Base-by-base conservation (phyloP, 495 filamentous ascomycete species). In the Niebla homalea region DNA sequence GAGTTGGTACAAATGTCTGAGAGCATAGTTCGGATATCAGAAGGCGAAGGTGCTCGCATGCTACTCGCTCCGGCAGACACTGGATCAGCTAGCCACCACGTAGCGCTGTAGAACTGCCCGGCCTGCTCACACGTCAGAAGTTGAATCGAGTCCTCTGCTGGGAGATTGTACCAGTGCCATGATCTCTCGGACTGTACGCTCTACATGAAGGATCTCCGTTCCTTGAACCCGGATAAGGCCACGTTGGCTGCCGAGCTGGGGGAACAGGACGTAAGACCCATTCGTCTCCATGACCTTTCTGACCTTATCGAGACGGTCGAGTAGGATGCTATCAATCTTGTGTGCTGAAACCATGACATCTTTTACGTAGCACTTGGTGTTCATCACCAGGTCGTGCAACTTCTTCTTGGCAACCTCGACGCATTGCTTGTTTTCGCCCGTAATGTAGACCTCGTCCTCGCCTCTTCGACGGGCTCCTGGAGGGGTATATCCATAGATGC, bases 281-380 rank as follows among this genome's bases (percentile, higher is more conserved):
- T 97, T 97, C 46, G 82, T 81, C 62, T 97, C 92, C 73, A 94
- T 94, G 43, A 98, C 94, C 75, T 94, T 95, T 51, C 88, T 83
- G 26, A 96, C 86, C 62, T 97, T 96, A 64, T 97, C 90, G 60
- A 97, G 73, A 12, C 93, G 84, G 48, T 84, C 82, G 16, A 97
- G 81, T 43, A 97, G 61, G 52, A 98, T 88, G 62, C 84, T 89
- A 64, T 98, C 92, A 44, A 96, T 84, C 67, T 98, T 98, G 61
- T 83, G 79, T 15, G 84, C 72, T 12, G 88, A 83, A 41, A 98
- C 78, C 46, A 82, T 72, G 18, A 89, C 85, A 62, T 94, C 86
- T 65, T 97, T 98, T 51, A 94, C 83, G 51, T 83, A 97, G 42
- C 90, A 77, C 57, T 90, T 85, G 22, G 84, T 85, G 15, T 75